Evolutionary conservation across 352 stramenopile species (phyloP).

Genomic region (Plasmopara halstedii): DNA sequence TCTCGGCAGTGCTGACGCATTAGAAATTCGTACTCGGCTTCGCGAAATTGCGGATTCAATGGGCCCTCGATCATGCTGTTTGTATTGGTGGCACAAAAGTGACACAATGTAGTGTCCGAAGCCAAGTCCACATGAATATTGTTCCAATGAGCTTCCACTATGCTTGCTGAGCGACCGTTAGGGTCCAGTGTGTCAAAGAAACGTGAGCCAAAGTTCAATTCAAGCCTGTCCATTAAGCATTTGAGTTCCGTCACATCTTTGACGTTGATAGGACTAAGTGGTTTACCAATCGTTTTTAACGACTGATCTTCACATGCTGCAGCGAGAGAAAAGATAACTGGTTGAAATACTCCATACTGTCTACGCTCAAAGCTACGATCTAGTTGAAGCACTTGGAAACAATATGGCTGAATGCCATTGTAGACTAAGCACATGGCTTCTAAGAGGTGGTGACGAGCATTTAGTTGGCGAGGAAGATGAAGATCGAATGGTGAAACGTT

Average conservation of each 20-base stretch:
- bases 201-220: conserved; percentile 7
- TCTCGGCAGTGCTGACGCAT: conserved; percentile 24
- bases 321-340: conserved; percentile 12
- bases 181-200: conserved; percentile 8
- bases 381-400: conserved; percentile 20
- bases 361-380: conserved; percentile 21
- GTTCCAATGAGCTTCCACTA: conserved; percentile 20
- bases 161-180: neutral
- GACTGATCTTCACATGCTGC: conserved; percentile 4
- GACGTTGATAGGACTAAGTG: conserved; percentile 9
- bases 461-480: conserved; percentile 8
- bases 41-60: conserved; percentile 18
- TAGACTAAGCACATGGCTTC: conserved; percentile 22
- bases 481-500: conserved; percentile 2
- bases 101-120: conserved; percentile 13
- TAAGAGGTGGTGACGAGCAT: conserved; percentile 17
- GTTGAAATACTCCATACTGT: conserved; percentile 18
- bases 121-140: conserved; percentile 16
- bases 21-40: conserved; percentile 22
- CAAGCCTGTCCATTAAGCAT: conserved; percentile 11
- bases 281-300: neutral
- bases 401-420: conserved; percentile 18
- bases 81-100: conserved; percentile 16
- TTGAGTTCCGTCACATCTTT: conserved; percentile 13
- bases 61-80: conserved; percentile 18